Percentiles rank a stretch among this genome's conserved stretches.
Conservation (phyloP, 768 basidiomycete species). For the Boletellus sp. region DNA sequence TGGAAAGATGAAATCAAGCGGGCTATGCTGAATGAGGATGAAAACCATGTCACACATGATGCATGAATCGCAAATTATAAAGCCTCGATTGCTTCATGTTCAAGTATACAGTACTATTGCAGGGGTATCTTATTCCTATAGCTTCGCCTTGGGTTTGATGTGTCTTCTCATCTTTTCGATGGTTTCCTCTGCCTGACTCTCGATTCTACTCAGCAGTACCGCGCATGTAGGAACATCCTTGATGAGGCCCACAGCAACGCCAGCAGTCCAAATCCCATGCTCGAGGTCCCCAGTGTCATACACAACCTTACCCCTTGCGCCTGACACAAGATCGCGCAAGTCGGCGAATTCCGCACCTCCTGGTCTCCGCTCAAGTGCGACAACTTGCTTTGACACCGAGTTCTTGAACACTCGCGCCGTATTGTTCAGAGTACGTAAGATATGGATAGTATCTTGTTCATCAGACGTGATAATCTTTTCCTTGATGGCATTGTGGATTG, state of each 20-base stretch:
- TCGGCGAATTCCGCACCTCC: slow-evolving; percentile 90
- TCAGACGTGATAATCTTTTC: slow-evolving; percentile 79
- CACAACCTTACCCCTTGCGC: slow-evolving; percentile 63
- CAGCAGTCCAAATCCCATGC: slow-evolving; percentile 81
- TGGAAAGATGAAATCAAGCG: slow-evolving; percentile 55
- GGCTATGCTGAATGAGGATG: slow-evolving; percentile 21
- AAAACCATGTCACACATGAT: neutral
- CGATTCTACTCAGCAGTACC: slow-evolving; percentile 63
- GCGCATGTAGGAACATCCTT: slow-evolving; percentile 82
- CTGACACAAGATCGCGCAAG: slow-evolving; percentile 70
- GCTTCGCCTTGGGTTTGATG: slow-evolving; percentile 16
- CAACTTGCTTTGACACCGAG: slow-evolving; percentile 77
- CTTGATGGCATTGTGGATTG: slow-evolving; percentile 89
- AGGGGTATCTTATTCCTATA: slow-evolving; percentile 14
- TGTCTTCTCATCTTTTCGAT: slow-evolving; percentile 44
- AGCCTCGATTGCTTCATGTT: neutral
- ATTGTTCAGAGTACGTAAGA: slow-evolving; percentile 83
- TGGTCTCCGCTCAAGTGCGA: slow-evolving; percentile 73
- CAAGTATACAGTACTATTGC: neutral
- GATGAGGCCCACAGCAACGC: slow-evolving; percentile 66
- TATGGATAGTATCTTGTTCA: slow-evolving; percentile 83
- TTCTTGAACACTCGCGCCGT: slow-evolving; percentile 88
- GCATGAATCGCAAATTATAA: neutral
- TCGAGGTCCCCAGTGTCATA: slow-evolving; percentile 85
- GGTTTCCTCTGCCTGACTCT: slow-evolving; percentile 69